Conservation (phyloP, 768 basidiomycete species). For the Kwoniella botswanensis region DNA sequence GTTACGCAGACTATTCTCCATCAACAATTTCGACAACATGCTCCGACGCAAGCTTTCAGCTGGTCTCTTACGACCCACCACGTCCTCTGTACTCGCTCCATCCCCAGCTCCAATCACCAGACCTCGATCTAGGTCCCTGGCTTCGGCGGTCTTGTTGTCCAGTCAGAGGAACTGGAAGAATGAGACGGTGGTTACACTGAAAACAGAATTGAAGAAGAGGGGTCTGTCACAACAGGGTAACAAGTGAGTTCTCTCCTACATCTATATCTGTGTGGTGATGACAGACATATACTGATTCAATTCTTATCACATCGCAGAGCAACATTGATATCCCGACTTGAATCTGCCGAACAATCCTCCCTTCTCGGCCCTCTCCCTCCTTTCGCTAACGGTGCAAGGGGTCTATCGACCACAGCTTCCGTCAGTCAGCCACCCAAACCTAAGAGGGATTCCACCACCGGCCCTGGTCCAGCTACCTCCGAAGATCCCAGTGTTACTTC, state of each 20-base stretch:
- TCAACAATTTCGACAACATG: conserved; percentile 32
- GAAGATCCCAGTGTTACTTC: conserved; percentile 27
- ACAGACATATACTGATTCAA: background rate
- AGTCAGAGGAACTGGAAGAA: conserved; percentile 52
- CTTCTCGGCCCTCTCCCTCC: conserved; percentile 47
- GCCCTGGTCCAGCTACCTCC: conserved; percentile 21
- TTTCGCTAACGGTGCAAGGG: conserved; percentile 31
- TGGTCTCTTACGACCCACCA: conserved; percentile 43
- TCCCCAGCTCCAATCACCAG: conserved; percentile 17
- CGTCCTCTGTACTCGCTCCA: conserved; percentile 16
- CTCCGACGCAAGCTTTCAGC: conserved; percentile 52
- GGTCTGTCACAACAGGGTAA: conserved; percentile 53
- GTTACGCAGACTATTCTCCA: background rate
- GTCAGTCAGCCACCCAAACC: conserved; percentile 16
- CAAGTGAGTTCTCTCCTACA: conserved; percentile 56
- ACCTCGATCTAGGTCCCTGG: conserved; percentile 38
- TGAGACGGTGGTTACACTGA: conserved; percentile 52
- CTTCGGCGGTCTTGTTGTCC: conserved; percentile 51
- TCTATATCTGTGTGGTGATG: too few relatives aligned
- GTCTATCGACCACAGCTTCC: conserved; percentile 25
- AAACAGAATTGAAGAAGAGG: conserved; percentile 49
- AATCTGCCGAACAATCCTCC: conserved; percentile 49
- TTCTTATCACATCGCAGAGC: conserved; percentile 28
- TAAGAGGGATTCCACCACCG: background rate
- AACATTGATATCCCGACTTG: conserved; percentile 44